These are phyloP conservation scores for Aspergillus texensis DNA, from an alignment of 2,329 filamentous ascomycete species.

Conservation along the genomic window DNA sequence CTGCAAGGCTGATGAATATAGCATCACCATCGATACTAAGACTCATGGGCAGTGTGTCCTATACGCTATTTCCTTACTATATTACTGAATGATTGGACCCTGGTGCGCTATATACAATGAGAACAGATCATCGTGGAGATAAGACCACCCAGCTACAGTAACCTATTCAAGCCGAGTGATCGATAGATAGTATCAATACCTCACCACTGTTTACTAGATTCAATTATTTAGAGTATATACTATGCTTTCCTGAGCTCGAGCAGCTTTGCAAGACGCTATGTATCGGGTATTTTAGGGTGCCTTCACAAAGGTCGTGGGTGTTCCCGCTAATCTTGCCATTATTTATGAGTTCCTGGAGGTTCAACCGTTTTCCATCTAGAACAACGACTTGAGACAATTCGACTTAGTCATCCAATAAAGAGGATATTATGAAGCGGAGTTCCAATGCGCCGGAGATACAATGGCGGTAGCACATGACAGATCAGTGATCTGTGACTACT, in stretches of 20 bases:
- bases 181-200: neutral
- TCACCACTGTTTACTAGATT: neutral
- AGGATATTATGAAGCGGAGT: neutral
- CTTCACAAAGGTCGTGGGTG: neutral
- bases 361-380: neutral
- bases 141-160: neutral
- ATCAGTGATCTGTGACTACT: neutral
- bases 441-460: too few relatives aligned
- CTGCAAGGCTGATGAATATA: too few relatives aligned
- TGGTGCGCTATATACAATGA: too few relatives aligned
- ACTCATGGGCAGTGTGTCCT: too few relatives aligned
- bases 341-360: neutral
- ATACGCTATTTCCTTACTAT: too few relatives aligned
- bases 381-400: neutral
- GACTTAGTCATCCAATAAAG: neutral
- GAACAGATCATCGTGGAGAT: too few relatives aligned
- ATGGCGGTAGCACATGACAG: too few relatives aligned
- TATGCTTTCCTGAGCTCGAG: neutral
- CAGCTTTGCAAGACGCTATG: neutral
- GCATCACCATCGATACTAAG: too few relatives aligned
- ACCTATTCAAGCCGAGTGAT: neutral
- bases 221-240: neutral
- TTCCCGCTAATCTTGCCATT: neutral
- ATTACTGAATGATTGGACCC: too few relatives aligned
- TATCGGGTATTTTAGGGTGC: neutral